These are phyloP conservation scores for Pseudozyma sp. DNA, from an alignment of 1,284 basidiomycete genomes.

Conservation along the genomic window DNA sequence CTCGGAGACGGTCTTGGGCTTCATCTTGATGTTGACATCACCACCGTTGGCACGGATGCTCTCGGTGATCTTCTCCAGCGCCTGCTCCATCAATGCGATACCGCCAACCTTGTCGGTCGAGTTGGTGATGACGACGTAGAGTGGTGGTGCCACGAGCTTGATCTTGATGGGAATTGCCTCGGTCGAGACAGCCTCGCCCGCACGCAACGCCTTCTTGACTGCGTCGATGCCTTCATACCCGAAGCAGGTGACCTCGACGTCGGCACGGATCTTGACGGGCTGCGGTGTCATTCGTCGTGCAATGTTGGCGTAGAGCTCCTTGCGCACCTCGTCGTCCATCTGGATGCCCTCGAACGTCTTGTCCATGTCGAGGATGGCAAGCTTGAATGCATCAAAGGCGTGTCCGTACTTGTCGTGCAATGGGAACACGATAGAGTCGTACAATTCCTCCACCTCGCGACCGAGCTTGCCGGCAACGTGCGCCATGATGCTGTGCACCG, in stretches of 20 bases:
- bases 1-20: slow-evolving; percentile 71
- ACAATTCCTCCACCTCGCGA: slow-evolving; percentile 79
- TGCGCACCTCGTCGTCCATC: slow-evolving; percentile 74
- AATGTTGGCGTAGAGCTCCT: slow-evolving; percentile 84
- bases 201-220: slow-evolving; percentile 89
- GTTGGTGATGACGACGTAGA: slow-evolving; percentile 95
- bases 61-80: slow-evolving; percentile 87
- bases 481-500: slow-evolving; percentile 66
- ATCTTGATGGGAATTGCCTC: slow-evolving; percentile 96
- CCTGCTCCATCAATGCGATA: slow-evolving; percentile 90
- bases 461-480: slow-evolving; percentile 66
- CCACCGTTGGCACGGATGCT: slow-evolving; percentile 83
- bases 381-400: slow-evolving; percentile 97
- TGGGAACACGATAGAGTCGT: slow-evolving; percentile 93
- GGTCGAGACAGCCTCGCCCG: slow-evolving; percentile 86
- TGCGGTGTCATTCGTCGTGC: slow-evolving; percentile 95
- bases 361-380: slow-evolving; percentile 82
- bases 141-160: slow-evolving; percentile 92
- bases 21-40: slow-evolving; percentile 93
- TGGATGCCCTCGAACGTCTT: slow-evolving; percentile 82
- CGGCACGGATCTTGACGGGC: slow-evolving; percentile 97
- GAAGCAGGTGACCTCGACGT: slow-evolving; percentile 97
- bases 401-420: slow-evolving; percentile 92
- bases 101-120: slow-evolving; percentile 96
- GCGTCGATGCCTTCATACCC: slow-evolving; percentile 97